Base-by-base conservation (phyloP, 352 stramenopile genomes). In the Phytophthora litchii region DNA sequence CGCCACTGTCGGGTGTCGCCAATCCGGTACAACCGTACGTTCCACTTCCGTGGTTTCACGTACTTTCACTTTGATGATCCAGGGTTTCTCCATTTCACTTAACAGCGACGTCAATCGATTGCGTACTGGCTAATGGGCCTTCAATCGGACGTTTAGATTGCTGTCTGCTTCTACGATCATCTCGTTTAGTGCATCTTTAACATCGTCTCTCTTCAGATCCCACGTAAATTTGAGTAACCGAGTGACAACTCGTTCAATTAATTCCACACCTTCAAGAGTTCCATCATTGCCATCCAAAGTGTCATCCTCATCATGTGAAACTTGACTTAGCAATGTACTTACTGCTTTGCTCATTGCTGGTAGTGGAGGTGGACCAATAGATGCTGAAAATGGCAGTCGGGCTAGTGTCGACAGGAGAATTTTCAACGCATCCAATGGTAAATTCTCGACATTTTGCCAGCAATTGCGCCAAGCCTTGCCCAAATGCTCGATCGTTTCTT, bases 161-260 rank as follows among this genome's bases (percentile, higher is more conserved):
- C 38, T 21, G 17, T 87, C 76, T 1, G 78, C 80, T 16, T 79
- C 58, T 8, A 69, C 64, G 14, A 96, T 62, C 69, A 96, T 87
- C 1, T 83, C 73, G 1, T 58, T 64, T 10, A 96, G 53, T 12
- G 70, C 64, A n/a, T 70, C 58, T 34, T 74, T 74, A 1, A 94
- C 80, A 23, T 92, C 78, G n/a, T 67, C 59, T 36, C 54, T 36
- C 10, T 83, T 72, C 27, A 88, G 46, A 11, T 77, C 45, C 87
- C 85, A 96, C 40, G 73, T 78, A 55, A 92, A 92, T 53, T 91
- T 91, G n/a, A 83, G 52, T 36, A 91, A 32, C 14, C 81, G 65
- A 38, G 37, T 54, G 5, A 73, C 51, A 20, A 73, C 64, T 37
- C 65, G 38, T 29, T 79, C 68, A n/a, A 83, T 66, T 19, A 86